These are phyloP conservation scores for Fraxinus floribunda DNA, from an alignment of 305 asterid species.

Conservation along the genomic window DNA sequence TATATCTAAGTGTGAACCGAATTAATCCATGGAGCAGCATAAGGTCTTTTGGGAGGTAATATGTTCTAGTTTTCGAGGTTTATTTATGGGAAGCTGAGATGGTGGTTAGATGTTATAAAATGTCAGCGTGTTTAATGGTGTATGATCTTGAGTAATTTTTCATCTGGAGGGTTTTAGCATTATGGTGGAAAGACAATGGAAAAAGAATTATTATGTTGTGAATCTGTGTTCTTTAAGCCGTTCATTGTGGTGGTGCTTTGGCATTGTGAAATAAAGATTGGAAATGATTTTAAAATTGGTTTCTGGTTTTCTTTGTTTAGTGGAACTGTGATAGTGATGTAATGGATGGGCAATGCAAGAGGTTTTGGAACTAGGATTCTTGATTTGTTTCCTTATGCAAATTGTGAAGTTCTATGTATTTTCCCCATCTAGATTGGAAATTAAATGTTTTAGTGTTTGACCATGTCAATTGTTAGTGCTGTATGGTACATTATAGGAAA, in stretches of 20 bases:
- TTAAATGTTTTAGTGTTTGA: neutral
- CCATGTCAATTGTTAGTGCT: neutral
- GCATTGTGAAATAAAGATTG: neutral
- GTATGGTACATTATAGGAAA: neutral
- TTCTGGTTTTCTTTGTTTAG: neutral
- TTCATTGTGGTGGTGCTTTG: neutral
- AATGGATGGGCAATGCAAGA: neutral
- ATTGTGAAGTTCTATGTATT: neutral
- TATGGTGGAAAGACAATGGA: neutral
- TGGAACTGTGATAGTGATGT: neutral
- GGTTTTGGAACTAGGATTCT: neutral
- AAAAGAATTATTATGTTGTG: neutral
- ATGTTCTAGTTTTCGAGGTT: neutral
- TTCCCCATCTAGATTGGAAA: neutral
- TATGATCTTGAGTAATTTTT: neutral
- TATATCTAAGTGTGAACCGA: neutral
- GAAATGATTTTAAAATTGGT: neutral
- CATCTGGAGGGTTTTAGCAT: neutral
- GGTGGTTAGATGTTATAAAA: slow-evolving; percentile 16
- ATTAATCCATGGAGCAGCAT: slow-evolving; percentile 32
- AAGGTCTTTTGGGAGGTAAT: slow-evolving; percentile 50
- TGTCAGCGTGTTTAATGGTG: slow-evolving; percentile 12
- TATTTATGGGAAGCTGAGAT: neutral
- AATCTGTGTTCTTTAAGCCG: neutral
- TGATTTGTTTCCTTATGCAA: neutral